Conservation (phyloP, 2,329 filamentous ascomycete genomes). For the Amauroascus niger region DNA sequence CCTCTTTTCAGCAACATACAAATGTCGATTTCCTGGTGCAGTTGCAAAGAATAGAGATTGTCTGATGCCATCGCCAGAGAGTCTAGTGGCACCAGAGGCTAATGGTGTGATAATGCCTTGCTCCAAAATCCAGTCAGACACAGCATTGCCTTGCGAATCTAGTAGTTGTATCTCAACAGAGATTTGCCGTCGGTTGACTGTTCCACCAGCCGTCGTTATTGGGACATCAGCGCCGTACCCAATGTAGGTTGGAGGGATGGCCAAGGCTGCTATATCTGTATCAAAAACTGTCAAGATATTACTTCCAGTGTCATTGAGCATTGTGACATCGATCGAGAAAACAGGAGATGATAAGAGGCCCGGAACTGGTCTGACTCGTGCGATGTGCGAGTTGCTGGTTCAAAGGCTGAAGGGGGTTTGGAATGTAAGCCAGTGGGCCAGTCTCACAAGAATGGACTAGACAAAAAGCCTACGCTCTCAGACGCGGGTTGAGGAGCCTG, state of each 20-base stretch:
- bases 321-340: conserved; percentile 8
- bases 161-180: conserved; percentile 11
- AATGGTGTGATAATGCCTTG: conserved; percentile 6
- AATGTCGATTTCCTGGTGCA: conserved; percentile 10
- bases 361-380: conserved; percentile 8
- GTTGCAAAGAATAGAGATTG: conserved; percentile 13
- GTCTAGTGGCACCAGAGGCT: conserved; percentile 2
- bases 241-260: conserved; percentile 7
- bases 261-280: conserved; percentile 5
- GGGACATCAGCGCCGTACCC: background rate
- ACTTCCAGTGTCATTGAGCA: conserved; percentile 4
- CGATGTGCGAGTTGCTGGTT: conserved; percentile 12
- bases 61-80: conserved; percentile 6
- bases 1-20: conserved; percentile 12
- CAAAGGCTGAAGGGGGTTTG: conserved; percentile 7
- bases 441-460: conserved; percentile 1
- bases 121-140: conserved; percentile 11
- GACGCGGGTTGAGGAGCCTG: too few relatives aligned
- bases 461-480: conserved; percentile 7
- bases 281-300: too few relatives aligned
- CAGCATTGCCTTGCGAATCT: conserved; percentile 9
- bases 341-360: background rate
- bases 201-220: conserved; percentile 6
- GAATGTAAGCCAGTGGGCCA: conserved; percentile 4
- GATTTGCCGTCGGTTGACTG: background rate